phyloP scores from a whole-genome alignment of 148 eudicot genomes.

The Pharnaceum exiguum region DNA sequence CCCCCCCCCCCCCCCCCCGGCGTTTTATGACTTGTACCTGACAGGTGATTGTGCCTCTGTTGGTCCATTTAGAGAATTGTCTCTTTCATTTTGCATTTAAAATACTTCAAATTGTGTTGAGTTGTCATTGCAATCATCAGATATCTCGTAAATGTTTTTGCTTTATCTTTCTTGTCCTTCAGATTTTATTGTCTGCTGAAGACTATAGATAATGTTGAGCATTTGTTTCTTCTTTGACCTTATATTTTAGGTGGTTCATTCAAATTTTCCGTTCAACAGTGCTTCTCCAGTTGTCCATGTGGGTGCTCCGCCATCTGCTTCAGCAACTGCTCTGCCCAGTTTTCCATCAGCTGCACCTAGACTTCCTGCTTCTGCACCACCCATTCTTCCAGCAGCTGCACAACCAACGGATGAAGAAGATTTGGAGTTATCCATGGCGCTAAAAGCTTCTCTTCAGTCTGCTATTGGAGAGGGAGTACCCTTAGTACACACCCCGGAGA shows the following conservation, averaged over 20 bases:
- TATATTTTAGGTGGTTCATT: slow-evolving; percentile 54
- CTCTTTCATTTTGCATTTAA: no score
- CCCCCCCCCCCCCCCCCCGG: no score
- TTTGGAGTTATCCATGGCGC: slow-evolving; percentile 60
- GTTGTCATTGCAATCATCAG: no score
- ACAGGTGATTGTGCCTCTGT: no score
- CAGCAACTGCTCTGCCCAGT: slow-evolving; percentile 24
- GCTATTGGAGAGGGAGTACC: slow-evolving; percentile 39
- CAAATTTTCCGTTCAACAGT: slow-evolving; percentile 58
- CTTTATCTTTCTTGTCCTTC: background rate
- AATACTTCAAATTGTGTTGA: no score
- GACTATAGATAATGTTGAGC: background rate
- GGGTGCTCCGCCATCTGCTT: no score
- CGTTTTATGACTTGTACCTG: no score
- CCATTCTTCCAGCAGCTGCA: slow-evolving; percentile 22
- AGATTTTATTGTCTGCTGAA: background rate
- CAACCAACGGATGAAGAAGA: slow-evolving; percentile 43
- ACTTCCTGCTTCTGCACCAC: slow-evolving; percentile 13
- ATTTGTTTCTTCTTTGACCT: slow-evolving; percentile 1
- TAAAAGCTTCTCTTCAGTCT: slow-evolving; percentile 68
- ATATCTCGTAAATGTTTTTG: no score
- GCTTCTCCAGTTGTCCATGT: slow-evolving; percentile 27
- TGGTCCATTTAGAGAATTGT: no score
- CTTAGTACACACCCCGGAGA: slow-evolving; percentile 8
- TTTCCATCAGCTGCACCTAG: slow-evolving; percentile 16